Percentiles rank a stretch among this genome's conserved stretches.
Conservation (phyloP, 768 basidiomycete species). For the Fistulinella prunicolor region DNA sequence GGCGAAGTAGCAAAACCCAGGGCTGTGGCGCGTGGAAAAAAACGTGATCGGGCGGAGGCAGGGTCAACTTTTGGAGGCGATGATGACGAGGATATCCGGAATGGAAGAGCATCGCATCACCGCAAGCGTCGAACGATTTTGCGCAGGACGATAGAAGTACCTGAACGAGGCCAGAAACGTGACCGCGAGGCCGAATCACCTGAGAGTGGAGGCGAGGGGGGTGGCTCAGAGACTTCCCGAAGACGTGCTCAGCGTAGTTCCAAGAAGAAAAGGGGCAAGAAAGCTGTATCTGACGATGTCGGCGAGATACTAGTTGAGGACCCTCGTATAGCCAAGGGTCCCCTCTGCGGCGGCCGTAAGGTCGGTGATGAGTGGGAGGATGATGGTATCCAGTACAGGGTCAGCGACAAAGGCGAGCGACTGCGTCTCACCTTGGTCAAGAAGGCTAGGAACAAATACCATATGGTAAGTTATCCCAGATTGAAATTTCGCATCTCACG, state of each 20-base stretch:
- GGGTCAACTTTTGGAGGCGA: constrained; percentile 70
- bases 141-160: constrained; percentile 50
- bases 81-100: constrained; percentile 38
- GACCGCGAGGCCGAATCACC: constrained; percentile 53
- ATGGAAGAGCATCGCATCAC: constrained; percentile 42
- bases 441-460: constrained; percentile 64
- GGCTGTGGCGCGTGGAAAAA: constrained; percentile 51
- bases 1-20: constrained; percentile 41
- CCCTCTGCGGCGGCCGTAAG: constrained; percentile 52
- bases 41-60: constrained; percentile 73
- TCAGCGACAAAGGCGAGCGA: constrained; percentile 66
- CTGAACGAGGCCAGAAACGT: constrained; percentile 60
- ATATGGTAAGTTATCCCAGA: constrained; percentile 56
- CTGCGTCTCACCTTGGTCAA: constrained; percentile 70
- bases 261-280: constrained; percentile 58
- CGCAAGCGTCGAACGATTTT: constrained; percentile 58
- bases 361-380: constrained; percentile 78
- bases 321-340: constrained; percentile 45
- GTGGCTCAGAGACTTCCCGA: constrained; percentile 10
- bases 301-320: constrained; percentile 51
- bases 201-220: constrained; percentile 31
- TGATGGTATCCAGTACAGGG: constrained; percentile 67
- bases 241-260: constrained; percentile 11
- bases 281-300: constrained; percentile 36
- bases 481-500: constrained; percentile 1